phyloP scores from a whole-genome alignment of 306 rosid species.

The Quercus engelmannii region DNA sequence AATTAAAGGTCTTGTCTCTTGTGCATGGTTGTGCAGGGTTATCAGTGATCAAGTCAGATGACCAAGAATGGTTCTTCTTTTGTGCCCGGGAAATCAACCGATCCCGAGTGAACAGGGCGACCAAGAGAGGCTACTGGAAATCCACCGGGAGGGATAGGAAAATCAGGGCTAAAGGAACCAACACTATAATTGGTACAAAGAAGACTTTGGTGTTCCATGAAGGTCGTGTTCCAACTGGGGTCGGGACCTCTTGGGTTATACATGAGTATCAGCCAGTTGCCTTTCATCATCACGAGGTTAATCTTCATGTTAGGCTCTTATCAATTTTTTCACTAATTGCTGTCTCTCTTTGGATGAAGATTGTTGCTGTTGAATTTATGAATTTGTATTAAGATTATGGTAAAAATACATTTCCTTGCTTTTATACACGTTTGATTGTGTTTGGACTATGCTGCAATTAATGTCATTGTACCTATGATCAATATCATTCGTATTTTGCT shows the following conservation, averaged over 20 bases:
- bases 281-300: conserved; percentile 32
- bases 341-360: not conserved
- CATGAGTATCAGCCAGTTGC: conserved; percentile 53
- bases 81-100: conserved; percentile 33
- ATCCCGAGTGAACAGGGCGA: conserved; percentile 30
- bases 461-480: not conserved
- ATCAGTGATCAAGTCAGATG: conserved; percentile 35
- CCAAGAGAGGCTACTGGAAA: conserved; percentile 65
- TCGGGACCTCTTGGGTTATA: conserved; percentile 51
- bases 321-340: not conserved
- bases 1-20: not conserved
- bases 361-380: not conserved
- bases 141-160: conserved; percentile 42
- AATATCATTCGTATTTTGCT: not conserved
- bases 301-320: not conserved
- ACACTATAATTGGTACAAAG: conserved; percentile 46
- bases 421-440: not conserved
- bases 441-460: not conserved
- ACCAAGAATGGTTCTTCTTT: conserved; percentile 64
- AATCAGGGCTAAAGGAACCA: conserved; percentile 20
- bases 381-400: not conserved
- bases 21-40: conserved; percentile 3
- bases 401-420: no score
- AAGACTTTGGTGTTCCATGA: conserved; percentile 50
- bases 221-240: conserved; percentile 27